Base-by-base conservation (phyloP, 192 early-diverging fungal genomes). In the Coemansia sp. region DNA sequence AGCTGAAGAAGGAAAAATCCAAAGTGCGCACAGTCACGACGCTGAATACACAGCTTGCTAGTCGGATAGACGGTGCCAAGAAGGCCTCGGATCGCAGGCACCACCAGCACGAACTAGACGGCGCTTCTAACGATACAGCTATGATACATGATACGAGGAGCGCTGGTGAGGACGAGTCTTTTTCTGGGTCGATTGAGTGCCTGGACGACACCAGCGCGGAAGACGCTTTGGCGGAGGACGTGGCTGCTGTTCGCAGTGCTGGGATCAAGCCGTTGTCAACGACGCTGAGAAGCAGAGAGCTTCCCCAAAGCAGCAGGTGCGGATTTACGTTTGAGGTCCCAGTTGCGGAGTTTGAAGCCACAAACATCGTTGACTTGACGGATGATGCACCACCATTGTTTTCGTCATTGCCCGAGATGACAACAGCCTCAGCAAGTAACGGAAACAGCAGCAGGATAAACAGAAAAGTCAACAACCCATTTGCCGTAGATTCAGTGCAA, bases 1-100 rank as follows among this genome's bases (percentile, higher is more conserved):
- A 72, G 30, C 44, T 81, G 42, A 74, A 68, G 47, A 63, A 56
- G 33, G 78, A 81, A 40, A 65, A 62, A 23, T 9, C 72, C 8
- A 63, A 62, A 27, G 50, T 59, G 34, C 65, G 61, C 19, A 71
- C 71, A 1, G 48, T 60, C 25, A 36, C 15, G 3, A 13, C 38
- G 6, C 9, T 70, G 1, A 74, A 74, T 44, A 10, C 31, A 14
- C 19, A 58, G 31, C 55, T 81, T 27, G 78, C 58, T 11, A 58
- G 28, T 29, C 68, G 64, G 22, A 38, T 80, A 17, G 14, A 19
- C n/a, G 33, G 44, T 50, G 25, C n/a, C 30, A 20, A 62, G n/a
- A 62, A 28, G 4, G 31, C 45, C 19, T 31, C 47, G 4, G 20
- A 30, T 22, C 30, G 6, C 33, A 20, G 20, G 2, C 4, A 41